A percentile compares a stretch with the other conserved stretches of the same genome.
These are phyloP conservation scores for Cyclocybe cylindracea DNA, from an alignment of 768 basidiomycete species.

Conservation along the genomic window DNA sequence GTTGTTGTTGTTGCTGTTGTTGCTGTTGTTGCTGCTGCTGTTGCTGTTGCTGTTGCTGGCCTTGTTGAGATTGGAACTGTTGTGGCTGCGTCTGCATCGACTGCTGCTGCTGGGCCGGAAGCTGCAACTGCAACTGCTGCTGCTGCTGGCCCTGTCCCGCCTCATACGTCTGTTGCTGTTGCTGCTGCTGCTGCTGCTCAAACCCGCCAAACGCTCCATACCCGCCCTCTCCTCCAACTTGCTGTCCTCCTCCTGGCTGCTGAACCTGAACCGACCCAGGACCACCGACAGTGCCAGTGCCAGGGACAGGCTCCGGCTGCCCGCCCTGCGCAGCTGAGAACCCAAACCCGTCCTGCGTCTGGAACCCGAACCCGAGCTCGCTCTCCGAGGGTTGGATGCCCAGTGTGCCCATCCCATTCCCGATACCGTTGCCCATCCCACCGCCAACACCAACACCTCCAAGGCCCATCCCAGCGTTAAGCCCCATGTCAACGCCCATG, in stretches of 20 bases:
- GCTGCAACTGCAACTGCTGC: conserved; percentile 4
- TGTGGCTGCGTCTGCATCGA: not conserved
- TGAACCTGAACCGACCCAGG: not conserved
- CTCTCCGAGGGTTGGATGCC: conserved; percentile 11
- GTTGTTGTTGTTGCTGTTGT: conserved; percentile 15
- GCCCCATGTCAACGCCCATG: not conserved
- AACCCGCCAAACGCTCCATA: conserved; percentile 1
- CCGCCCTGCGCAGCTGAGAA: not conserved
- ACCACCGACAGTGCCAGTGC: too few relatives aligned
- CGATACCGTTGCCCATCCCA: not conserved
- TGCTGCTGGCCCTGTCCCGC: too few relatives aligned
- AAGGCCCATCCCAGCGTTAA: not conserved
- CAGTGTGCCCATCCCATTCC: conserved; percentile 4
- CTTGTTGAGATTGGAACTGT: not conserved
- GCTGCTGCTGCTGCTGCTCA: conserved; percentile 2
- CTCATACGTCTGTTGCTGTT: not conserved
- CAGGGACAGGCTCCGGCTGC: not conserved
- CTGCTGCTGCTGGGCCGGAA: conserved; percentile 1
- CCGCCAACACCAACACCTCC: not conserved
- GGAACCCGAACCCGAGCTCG: conserved; percentile 22
- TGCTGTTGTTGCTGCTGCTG: too few relatives aligned
- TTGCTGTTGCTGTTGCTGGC: too few relatives aligned
- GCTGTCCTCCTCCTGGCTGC: not conserved
- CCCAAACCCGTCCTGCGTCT: conserved; percentile 12
- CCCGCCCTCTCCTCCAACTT: not conserved